Base-by-base conservation (phyloP, 1,139 yeast species). In the Saccharomycopsis phalli region DNA sequence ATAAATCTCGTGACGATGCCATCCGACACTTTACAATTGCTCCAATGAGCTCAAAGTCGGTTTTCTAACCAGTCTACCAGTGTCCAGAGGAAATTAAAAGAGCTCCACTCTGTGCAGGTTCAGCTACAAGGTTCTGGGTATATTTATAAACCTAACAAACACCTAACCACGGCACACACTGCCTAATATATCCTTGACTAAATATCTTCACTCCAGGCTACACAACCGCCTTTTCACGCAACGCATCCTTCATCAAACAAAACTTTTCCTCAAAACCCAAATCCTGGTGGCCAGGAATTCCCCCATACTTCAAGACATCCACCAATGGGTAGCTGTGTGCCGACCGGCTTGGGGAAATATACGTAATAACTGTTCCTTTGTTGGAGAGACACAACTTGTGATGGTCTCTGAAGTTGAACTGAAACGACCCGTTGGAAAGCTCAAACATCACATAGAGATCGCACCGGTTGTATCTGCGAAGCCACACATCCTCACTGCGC, bases 361-460 rank as follows among this genome's bases (percentile, higher is more conserved):
- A 86, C 29, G 94, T 84, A 30, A 88, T 70, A 35, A 77, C 76
- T 49, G 72, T 69, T 16, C 95, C 96, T 42, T 74, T 68, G 51
- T 79, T 79, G 35, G 91, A 80, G 33, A 88, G 60, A 49, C 94
- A 79, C 45, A 88, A 65, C 62, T 91, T 91, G 61, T 82, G 88
- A 56, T 91, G 98, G 62, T 91, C 98, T 56, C 82, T 82, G 62
- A 91, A 91, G 61, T 91, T 91, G 63, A 87, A 87, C 60, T 91
- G 98, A 61, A 82, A 76, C 36, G 86, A 80, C 17, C 95, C 96
- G 57, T 87, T 86, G 55, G 94, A 84, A 66, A 91, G 65, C 59
- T 86, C 94, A 64, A 93, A 91, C 94, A 88, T 82, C 44, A 87
- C 86, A 58, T 74, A 84, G 47, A 77, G 79, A 41, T 78, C 71